Evolutionary conservation across 1,284 basidiomycete species (phyloP).

Genomic region (Puccinia novopanici): DNA sequence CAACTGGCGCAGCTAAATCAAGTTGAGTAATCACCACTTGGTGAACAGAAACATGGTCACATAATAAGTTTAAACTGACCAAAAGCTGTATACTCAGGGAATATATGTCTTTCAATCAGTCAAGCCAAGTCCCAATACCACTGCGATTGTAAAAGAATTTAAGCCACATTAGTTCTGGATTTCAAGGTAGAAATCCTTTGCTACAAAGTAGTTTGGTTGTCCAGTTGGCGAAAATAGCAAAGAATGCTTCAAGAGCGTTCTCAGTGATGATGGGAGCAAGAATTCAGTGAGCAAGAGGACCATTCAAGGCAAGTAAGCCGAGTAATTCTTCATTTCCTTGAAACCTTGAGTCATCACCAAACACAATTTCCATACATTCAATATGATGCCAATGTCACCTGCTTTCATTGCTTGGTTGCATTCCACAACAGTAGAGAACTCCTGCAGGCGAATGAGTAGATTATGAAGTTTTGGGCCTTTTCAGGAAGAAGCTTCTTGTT

Average conservation of each 20-base stretch:
- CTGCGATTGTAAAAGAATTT: slow-evolving; percentile 1
- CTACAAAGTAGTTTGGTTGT: neutral
- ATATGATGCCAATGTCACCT: neutral
- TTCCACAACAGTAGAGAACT: slow-evolving; percentile 4
- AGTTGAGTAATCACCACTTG: too few relatives aligned
- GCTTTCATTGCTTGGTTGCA: neutral
- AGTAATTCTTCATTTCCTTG: neutral
- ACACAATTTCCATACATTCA: slow-evolving; percentile 17
- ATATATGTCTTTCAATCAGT: neutral
- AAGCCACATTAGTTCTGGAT: neutral
- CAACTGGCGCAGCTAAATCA: too few relatives aligned
- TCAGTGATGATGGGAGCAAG: neutral
- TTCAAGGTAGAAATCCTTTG: slow-evolving; percentile 37
- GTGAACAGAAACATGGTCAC: too few relatives aligned
- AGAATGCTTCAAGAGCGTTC: neutral
- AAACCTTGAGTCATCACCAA: neutral
- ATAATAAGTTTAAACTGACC: too few relatives aligned
- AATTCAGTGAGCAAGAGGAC: neutral
- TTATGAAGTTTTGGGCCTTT: neutral
- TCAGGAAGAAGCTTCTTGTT: too few relatives aligned
- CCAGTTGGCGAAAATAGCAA: slow-evolving; percentile 21
- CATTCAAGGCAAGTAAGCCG: neutral
- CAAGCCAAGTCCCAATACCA: neutral
- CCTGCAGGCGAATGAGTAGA: neutral
- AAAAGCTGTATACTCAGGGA: neutral